These are phyloP conservation scores for Musa itinerans DNA, from an alignment of 176 grass and related monocot species.

Conservation along the genomic window DNA sequence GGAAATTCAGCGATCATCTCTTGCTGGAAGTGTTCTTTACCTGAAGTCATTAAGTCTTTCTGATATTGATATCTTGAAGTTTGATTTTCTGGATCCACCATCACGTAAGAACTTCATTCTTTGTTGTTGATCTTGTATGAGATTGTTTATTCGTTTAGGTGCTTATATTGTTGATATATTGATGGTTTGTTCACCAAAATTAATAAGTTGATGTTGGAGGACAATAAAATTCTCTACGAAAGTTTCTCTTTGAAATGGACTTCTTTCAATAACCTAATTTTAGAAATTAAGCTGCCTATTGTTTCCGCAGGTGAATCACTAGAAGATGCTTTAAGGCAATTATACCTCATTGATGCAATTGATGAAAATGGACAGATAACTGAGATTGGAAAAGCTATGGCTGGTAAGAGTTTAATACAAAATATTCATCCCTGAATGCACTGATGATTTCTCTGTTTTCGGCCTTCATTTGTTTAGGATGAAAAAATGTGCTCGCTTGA, in stretches of 20 bases:
- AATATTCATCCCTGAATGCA: constrained; percentile 7
- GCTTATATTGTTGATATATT: background rate
- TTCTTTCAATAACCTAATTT: background rate
- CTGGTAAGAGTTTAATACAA: constrained; percentile 38
- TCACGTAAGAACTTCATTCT: constrained; percentile 68
- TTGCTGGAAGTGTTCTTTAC: constrained; percentile 78
- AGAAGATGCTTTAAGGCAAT: constrained; percentile 94
- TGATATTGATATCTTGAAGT: constrained; percentile 85
- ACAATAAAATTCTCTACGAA: background rate
- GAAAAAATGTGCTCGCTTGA: too few species aligned
- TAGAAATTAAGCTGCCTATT: background rate
- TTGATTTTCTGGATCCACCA: constrained; percentile 96
- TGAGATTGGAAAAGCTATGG: constrained; percentile 62
- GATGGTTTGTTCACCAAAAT: background rate
- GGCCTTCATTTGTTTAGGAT: background rate
- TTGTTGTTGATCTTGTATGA: constrained; percentile 16
- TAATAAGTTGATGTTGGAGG: background rate
- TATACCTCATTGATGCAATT: constrained; percentile 94
- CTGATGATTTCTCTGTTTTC: background rate
- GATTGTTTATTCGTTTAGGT: constrained; percentile 10
- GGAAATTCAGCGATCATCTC: constrained; percentile 87
- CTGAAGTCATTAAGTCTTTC: constrained; percentile 83
- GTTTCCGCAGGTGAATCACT: constrained; percentile 71
- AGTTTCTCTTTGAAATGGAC: background rate
- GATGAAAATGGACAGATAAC: constrained; percentile 90